These are phyloP conservation scores for Fusarium zealandicum DNA, from an alignment of 2,329 filamentous ascomycete genomes.

Conservation along the genomic window DNA sequence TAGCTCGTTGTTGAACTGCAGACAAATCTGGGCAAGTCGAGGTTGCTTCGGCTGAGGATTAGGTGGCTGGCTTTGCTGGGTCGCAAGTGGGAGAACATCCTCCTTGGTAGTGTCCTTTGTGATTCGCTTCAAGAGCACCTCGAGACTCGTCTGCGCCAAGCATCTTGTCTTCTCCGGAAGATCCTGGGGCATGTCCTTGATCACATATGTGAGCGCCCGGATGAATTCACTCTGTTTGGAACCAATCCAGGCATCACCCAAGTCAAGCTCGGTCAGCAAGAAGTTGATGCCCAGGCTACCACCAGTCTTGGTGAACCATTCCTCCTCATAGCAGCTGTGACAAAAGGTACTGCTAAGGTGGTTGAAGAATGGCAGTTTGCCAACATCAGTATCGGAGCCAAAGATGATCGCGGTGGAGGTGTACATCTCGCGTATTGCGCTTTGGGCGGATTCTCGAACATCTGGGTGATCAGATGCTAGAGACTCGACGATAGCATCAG, in stretches of 20 bases:
- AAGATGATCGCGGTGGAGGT: slow-evolving; percentile 81
- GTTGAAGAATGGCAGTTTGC: slow-evolving; percentile 82
- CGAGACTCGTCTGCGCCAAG: slow-evolving; percentile 82
- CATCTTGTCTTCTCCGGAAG: slow-evolving; percentile 87
- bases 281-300: slow-evolving; percentile 90
- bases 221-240: slow-evolving; percentile 87
- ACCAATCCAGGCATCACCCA: slow-evolving; percentile 84
- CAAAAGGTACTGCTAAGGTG: slow-evolving; percentile 85
- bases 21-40: slow-evolving; percentile 78
- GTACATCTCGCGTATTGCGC: slow-evolving; percentile 79
- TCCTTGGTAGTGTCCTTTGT: slow-evolving; percentile 82
- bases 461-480: slow-evolving; percentile 83
- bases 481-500: slow-evolving; percentile 88
- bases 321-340: slow-evolving; percentile 95
- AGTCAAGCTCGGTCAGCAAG: slow-evolving; percentile 81
- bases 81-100: slow-evolving; percentile 58
- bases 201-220: slow-evolving; percentile 91
- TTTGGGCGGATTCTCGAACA: slow-evolving; percentile 83
- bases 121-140: slow-evolving; percentile 78
- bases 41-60: slow-evolving; percentile 56
- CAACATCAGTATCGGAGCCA: slow-evolving; percentile 73
- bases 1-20: slow-evolving; percentile 85
- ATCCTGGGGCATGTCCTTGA: slow-evolving; percentile 97
- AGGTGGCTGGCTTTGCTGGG: slow-evolving; percentile 50
- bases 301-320: slow-evolving; percentile 98